These are phyloP conservation scores for Periconia sp. DNA, from an alignment of 2,329 filamentous ascomycete species.

Conservation along the genomic window DNA sequence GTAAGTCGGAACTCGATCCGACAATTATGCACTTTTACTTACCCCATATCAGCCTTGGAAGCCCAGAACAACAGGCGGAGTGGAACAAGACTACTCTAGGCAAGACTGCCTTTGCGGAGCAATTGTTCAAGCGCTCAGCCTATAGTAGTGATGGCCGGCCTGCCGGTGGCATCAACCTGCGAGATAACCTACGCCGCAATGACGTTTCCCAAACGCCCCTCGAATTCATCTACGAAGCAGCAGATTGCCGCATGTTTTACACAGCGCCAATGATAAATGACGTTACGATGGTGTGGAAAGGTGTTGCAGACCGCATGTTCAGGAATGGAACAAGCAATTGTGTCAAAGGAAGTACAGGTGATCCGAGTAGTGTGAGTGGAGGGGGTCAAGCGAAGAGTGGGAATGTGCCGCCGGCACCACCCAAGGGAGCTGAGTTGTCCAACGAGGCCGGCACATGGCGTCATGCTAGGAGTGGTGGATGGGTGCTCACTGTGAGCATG, in stretches of 20 bases:
- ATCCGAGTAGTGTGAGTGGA: conserved; percentile 34
- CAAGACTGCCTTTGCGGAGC: conserved; percentile 39
- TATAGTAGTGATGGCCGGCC: conserved; percentile 25
- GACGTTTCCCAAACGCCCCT: conserved; percentile 46
- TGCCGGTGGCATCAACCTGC: conserved; percentile 43
- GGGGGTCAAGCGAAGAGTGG: conserved; percentile 39
- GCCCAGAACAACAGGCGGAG: conserved; percentile 32
- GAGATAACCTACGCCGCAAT: conserved; percentile 45
- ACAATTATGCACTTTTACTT: not conserved
- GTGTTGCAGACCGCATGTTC: conserved; percentile 45
- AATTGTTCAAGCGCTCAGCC: conserved; percentile 39
- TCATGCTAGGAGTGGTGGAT: not conserved
- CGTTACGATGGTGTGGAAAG: conserved; percentile 46
- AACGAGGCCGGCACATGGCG: too few relatives aligned
- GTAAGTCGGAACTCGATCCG: conserved; percentile 10
- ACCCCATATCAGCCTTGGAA: conserved; percentile 26
- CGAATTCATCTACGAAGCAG: conserved; percentile 51
- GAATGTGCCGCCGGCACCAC: conserved; percentile 4
- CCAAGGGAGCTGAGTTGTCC: not conserved
- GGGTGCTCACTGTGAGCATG: not conserved
- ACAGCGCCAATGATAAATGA: conserved; percentile 42
- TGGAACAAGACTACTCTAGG: conserved; percentile 38
- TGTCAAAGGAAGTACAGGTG: conserved; percentile 37
- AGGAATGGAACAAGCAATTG: conserved; percentile 31
- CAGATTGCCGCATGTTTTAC: conserved; percentile 50